These are phyloP conservation scores for Drechslera avenae DNA, from an alignment of 2,329 filamentous ascomycete genomes.

Conservation along the genomic window DNA sequence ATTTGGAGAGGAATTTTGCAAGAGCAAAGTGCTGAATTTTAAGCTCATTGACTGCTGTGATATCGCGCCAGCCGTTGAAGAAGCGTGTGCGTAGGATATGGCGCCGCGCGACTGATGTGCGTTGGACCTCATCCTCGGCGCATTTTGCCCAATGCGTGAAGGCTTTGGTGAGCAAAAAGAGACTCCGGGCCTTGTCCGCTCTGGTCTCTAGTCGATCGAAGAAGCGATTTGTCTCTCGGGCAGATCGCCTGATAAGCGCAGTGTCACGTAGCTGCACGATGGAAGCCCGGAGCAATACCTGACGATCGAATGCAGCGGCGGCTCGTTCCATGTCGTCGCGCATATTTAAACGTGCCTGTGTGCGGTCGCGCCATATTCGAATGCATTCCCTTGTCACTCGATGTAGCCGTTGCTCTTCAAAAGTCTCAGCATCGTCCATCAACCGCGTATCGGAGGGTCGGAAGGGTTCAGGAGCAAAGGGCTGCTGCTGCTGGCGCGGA, in stretches of 20 bases:
- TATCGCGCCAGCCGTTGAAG: constrained; percentile 71
- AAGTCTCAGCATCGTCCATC: constrained; percentile 56
- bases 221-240: constrained; percentile 57
- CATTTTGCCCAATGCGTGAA: constrained; percentile 72
- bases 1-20: constrained; percentile 60
- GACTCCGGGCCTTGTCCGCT: constrained; percentile 66
- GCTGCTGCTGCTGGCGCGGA: constrained; percentile 18
- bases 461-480: constrained; percentile 49
- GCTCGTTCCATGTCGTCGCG: constrained; percentile 32
- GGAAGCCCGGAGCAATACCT: constrained; percentile 58
- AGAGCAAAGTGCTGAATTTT: constrained; percentile 60
- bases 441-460: constrained; percentile 58
- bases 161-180: constrained; percentile 67
- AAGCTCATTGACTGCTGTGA: constrained; percentile 65
- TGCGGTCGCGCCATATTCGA: constrained; percentile 55
- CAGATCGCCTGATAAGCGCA: constrained; percentile 46
- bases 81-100: constrained; percentile 72
- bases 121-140: constrained; percentile 67
- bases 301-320: constrained; percentile 57
- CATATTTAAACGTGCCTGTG: constrained; percentile 22
- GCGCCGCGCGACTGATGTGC: constrained; percentile 69
- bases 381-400: constrained; percentile 41
- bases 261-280: constrained; percentile 51
- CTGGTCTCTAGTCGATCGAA: constrained; percentile 63
- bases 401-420: constrained; percentile 40